Evolutionary conservation across 768 basidiomycete genomes (phyloP).

Genomic region (Gyrodon lividus): DNA sequence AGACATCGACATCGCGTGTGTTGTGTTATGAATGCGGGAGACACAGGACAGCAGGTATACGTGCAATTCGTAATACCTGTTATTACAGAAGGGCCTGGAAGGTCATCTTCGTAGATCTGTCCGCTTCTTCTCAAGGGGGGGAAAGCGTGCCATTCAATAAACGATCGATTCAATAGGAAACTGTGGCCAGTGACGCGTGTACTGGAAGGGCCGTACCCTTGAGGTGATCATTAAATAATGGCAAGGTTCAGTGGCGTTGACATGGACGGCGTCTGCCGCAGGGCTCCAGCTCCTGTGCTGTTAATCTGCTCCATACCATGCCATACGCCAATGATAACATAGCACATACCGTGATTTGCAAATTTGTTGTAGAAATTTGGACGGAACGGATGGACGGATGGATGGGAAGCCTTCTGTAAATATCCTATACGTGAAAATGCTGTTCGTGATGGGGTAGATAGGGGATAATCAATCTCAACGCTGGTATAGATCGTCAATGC

Average conservation of each 20-base stretch:
- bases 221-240: slow-evolving; percentile 19
- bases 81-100: not conserved
- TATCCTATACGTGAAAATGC: not conserved
- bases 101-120: not conserved
- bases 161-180: slow-evolving; percentile 12
- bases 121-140: not conserved
- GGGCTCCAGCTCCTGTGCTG: not conserved
- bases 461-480: not conserved
- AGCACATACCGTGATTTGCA: not conserved
- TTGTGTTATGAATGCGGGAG: not conserved
- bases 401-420: not conserved
- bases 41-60: not conserved
- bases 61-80: not conserved
- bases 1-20: not conserved
- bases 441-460: not conserved
- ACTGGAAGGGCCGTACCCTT: slow-evolving; percentile 13
- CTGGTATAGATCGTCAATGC: no score
- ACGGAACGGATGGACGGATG: not conserved
- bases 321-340: not conserved
- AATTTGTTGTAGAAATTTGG: not conserved
- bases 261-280: slow-evolving; percentile 19
- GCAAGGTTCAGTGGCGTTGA: slow-evolving; percentile 30
- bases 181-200: slow-evolving; percentile 5
- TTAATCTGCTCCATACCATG: no score
- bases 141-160: not conserved